Evolutionary conservation across 2,329 filamentous ascomycete genomes (phyloP), one percentile per base, ranked within the genome.

Genomic region (Hypomyces rosellus): DNA sequence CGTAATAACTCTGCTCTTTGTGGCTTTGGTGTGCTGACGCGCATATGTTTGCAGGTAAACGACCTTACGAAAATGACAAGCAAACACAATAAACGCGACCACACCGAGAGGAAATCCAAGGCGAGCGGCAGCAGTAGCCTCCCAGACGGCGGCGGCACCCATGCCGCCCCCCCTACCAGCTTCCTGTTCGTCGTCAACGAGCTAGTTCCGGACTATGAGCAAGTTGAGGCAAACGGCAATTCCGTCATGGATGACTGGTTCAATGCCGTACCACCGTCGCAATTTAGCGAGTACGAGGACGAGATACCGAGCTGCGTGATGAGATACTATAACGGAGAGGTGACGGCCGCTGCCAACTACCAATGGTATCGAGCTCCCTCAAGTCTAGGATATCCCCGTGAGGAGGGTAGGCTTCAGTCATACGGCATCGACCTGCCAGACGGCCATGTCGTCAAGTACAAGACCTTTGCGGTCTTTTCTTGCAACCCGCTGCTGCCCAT

Each of bases 111-210:
- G 22, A 54, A 39, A 34, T 16, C 44, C 30, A 15, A n/a, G 13
- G 36, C 48, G 13, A 42, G 34, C 25, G 25, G 9, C 25, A 50
- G 42, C 48, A 41, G 42, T 45, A 41, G 13, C 46, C 18, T n/a
- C 15, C 48, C 25, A 34, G 20, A n/a, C 11, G 30, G 34, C 20
- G 25, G 7, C 3, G 11, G 4, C 34, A 14, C 15, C 16, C 20
- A 22, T 13, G 9, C 18, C 18, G 2, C 12, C 15, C 13, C 33
- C 50, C 46, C 9, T 18, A 30, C 62, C 2, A 64, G 59, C 34
- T 74, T 74, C 49, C 54, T 73, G 1, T 74, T 74, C 22, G 59
- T 69, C 3, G 60, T 71, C 41, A 71, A 70, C 51, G 64, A 70
- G 38, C 56, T 71, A 3, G 5, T 49, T 1, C 50, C 68, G 18